Percentiles rank a stretch among this genome's conserved stretches.
Evolutionary conservation across 2,329 filamentous ascomycete genomes (phyloP).

Genomic region (Colletotrichum incanum): DNA sequence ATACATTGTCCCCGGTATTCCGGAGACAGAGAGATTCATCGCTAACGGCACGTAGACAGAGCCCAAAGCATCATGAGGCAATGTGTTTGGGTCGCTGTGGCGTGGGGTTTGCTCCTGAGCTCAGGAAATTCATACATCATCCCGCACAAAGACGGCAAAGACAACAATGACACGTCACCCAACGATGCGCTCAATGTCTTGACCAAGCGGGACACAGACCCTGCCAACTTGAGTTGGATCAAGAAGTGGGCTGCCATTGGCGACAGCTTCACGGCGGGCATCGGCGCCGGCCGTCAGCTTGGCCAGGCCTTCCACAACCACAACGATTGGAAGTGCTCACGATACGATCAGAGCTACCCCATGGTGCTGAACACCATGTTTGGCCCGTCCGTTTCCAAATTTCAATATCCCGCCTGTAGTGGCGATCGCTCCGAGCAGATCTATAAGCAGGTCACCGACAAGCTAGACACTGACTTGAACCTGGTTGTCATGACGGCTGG

Average conservation of each 20-base stretch:
- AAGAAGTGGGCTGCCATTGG: conserved; percentile 54
- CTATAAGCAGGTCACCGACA: conserved; percentile 47
- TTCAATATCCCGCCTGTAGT: conserved; percentile 50
- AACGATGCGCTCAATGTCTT: too few relatives aligned
- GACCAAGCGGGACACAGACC: too few relatives aligned
- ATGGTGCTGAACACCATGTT: conserved; percentile 47
- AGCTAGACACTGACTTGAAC: conserved; percentile 50
- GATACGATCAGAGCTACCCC: conserved; percentile 50
- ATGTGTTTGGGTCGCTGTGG: too few relatives aligned
- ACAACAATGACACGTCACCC: too few relatives aligned
- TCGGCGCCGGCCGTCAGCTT: conserved; percentile 44
- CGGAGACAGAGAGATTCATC: too few relatives aligned
- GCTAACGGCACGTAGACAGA: too few relatives aligned
- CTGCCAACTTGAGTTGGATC: conserved; percentile 46
- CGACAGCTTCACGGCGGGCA: conserved; percentile 57
- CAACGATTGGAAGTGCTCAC: conserved; percentile 48
- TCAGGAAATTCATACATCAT: too few relatives aligned
- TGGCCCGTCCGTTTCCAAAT: conserved; percentile 46
- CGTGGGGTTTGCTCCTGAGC: too few relatives aligned
- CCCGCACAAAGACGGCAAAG: too few relatives aligned
- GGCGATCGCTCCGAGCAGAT: conserved; percentile 49
- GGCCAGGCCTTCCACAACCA: conserved; percentile 9
- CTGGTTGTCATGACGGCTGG: conserved; percentile 55
- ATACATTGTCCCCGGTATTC: too few relatives aligned
- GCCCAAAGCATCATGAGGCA: too few relatives aligned